phyloP scores from a whole-genome alignment of 306 rosid species.

The Spatholobus suberectus region DNA sequence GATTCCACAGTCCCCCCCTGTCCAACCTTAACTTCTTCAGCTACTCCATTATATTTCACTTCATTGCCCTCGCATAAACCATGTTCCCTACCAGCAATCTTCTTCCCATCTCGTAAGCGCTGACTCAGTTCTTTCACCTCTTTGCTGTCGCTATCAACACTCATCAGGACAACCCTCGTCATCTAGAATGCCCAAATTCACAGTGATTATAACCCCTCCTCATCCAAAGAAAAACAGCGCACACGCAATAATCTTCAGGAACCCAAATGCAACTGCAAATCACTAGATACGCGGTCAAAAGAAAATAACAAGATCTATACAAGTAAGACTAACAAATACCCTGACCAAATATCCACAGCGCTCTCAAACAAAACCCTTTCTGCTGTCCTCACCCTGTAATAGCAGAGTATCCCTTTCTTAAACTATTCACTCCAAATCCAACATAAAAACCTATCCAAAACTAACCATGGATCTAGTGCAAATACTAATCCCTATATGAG shows the following conservation, averaged over 20 bases:
- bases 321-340: conserved; percentile 2
- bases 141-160: conserved; percentile 52
- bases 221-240: conserved; percentile 47
- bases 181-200: conserved; percentile 54
- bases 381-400: conserved; percentile 45
- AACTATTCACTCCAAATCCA: conserved; percentile 27
- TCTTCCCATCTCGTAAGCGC: conserved; percentile 49
- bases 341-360: conserved; percentile 29
- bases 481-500: conserved; percentile 9
- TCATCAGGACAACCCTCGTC: conserved; percentile 65
- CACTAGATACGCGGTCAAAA: conserved; percentile 29
- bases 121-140: conserved; percentile 52
- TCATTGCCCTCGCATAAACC: conserved; percentile 46
- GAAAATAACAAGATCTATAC: conserved; percentile 25
- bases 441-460: background rate
- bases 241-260: conserved; percentile 38
- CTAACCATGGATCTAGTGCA: conserved; percentile 26
- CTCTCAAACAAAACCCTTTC: conserved; percentile 45
- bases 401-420: conserved; percentile 18
- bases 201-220: conserved; percentile 48
- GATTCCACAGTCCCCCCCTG: conserved; percentile 49
- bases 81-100: conserved; percentile 43
- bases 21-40: conserved; percentile 56
- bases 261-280: conserved; percentile 47
- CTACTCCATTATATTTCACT: conserved; percentile 55